Conservation (phyloP, 345 rosid species). For the Euphorbia tirucalli region DNA sequence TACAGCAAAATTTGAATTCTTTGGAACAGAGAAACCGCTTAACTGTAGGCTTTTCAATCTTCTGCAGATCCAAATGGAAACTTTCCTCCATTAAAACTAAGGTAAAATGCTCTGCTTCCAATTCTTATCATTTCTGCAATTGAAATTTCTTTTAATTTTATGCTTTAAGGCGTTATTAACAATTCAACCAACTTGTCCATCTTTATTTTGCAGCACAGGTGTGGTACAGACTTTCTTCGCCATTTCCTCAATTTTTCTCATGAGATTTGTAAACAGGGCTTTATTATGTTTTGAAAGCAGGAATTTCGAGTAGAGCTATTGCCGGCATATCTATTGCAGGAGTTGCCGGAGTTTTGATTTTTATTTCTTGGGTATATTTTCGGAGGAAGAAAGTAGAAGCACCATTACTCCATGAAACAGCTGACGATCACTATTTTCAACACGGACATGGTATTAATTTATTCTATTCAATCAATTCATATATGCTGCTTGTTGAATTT, state of each 20-base stretch:
- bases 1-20: no score
- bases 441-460: slow-evolving; percentile 20
- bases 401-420: slow-evolving; percentile 23
- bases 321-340: slow-evolving; percentile 44
- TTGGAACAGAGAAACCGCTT: background rate
- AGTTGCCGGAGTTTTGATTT: slow-evolving; percentile 23
- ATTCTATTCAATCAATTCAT: background rate
- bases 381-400: slow-evolving; percentile 27
- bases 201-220: slow-evolving; percentile 41
- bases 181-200: slow-evolving; percentile 8
- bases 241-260: slow-evolving; percentile 7
- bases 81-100: slow-evolving; percentile 41
- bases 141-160: background rate
- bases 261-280: background rate
- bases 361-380: slow-evolving; percentile 15
- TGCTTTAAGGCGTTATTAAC: no score
- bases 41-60: slow-evolving; percentile 11
- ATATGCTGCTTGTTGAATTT: no score
- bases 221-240: slow-evolving; percentile 23
- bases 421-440: slow-evolving; percentile 21
- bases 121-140: background rate
- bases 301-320: slow-evolving; percentile 30
- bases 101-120: slow-evolving; percentile 24
- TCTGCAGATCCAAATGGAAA: slow-evolving; percentile 44
- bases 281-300: slow-evolving; percentile 27